These are phyloP conservation scores for Lumnitzera racemosa DNA, from an alignment of 345 rosid species.

Conservation along the genomic window DNA sequence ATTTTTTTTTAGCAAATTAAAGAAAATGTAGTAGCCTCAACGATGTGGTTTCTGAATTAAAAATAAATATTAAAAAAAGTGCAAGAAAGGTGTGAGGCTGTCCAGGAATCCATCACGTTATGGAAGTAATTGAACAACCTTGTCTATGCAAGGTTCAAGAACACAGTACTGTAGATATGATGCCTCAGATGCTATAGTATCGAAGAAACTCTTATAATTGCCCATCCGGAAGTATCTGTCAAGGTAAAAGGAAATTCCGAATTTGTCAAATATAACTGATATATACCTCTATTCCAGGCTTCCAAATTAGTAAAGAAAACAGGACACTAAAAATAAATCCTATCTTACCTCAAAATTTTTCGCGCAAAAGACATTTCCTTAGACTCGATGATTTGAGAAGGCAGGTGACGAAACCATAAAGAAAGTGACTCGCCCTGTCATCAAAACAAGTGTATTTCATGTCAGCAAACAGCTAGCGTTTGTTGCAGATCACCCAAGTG, in stretches of 20 bases:
- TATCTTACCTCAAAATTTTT: conserved; percentile 46
- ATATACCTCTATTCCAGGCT: too few species aligned
- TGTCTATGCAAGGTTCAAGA: conserved; percentile 51
- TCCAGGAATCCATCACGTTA: too few species aligned
- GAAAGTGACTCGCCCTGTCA: conserved; percentile 87
- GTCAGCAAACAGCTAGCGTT: neutral
- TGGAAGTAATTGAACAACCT: conserved; percentile 30
- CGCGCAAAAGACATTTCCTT: conserved; percentile 75
- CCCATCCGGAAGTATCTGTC: conserved; percentile 55
- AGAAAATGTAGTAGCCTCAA: too few species aligned
- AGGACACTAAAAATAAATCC: neutral
- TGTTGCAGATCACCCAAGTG: neutral
- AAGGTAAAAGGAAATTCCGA: conserved; percentile 1
- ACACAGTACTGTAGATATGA: conserved; percentile 74
- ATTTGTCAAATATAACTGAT: neutral
- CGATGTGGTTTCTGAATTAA: neutral
- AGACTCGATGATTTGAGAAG: conserved; percentile 45
- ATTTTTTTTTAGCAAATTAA: too few species aligned
- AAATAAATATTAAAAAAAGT: neutral
- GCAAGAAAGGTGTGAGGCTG: too few species aligned
- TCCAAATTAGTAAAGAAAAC: neutral
- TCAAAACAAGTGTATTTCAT: conserved; percentile 8
- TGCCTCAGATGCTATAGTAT: conserved; percentile 52
- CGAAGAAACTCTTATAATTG: conserved; percentile 55
- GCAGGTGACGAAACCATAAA: conserved; percentile 65